These are phyloP conservation scores for Silene uniflora DNA, from an alignment of 148 eudicot species.

Conservation along the genomic window DNA sequence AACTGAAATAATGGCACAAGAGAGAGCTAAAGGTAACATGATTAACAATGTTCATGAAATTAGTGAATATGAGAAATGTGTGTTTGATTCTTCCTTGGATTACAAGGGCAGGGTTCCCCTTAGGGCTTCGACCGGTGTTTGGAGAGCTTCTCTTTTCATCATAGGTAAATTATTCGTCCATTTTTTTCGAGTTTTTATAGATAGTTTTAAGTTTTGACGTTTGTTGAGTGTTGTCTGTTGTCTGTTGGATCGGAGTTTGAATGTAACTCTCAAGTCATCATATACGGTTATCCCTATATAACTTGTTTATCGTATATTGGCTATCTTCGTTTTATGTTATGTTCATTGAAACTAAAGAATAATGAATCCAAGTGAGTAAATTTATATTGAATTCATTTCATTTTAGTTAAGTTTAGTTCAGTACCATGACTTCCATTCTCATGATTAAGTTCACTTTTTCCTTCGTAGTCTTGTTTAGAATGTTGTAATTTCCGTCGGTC, in stretches of 20 bases:
- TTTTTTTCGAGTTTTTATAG: not conserved
- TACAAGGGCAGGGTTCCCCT: conserved; percentile 58
- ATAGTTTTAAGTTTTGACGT: not conserved
- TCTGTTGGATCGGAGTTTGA: too few species aligned
- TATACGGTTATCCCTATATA: conserved; percentile 31
- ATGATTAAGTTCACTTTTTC: too few species aligned
- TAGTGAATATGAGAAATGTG: conserved; percentile 49
- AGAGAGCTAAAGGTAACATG: not conserved
- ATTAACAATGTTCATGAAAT: not conserved
- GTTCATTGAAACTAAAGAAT: too few species aligned
- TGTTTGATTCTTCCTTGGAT: conserved; percentile 65
- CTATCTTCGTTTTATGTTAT: too few species aligned
- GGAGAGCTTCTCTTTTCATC: conserved; percentile 74
- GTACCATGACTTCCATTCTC: too few species aligned
- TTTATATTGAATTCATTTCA: not conserved
- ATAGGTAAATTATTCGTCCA: conserved; percentile 42
- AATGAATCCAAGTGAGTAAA: too few species aligned
- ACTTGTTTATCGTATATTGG: too few species aligned
- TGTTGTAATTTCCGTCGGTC: too few species aligned
- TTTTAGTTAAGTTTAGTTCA: too few species aligned
- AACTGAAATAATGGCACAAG: not conserved
- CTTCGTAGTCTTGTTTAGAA: too few species aligned
- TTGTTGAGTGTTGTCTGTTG: too few species aligned
- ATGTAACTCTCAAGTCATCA: too few species aligned
- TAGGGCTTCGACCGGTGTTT: conserved; percentile 61